phyloP scores from a whole-genome alignment of 2,329 filamentous ascomycete genomes.

The Cadophora sp. region DNA sequence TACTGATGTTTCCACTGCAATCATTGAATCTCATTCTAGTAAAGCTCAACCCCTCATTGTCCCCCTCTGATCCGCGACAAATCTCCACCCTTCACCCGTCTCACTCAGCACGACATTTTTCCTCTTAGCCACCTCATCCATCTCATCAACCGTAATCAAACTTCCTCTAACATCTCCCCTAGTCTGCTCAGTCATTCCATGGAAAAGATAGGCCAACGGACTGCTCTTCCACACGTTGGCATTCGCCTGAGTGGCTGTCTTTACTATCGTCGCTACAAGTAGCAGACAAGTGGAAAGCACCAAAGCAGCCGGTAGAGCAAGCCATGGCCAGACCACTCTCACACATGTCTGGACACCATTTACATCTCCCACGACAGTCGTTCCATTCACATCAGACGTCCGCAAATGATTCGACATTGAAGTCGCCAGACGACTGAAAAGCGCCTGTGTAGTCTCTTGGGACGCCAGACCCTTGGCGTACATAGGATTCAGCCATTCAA shows the following conservation, averaged over 20 bases:
- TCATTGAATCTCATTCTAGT: too few species aligned
- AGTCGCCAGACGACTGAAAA: slow-evolving; percentile 10
- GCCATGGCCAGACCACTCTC: slow-evolving; percentile 11
- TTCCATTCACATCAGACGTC: neutral
- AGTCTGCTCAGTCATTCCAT: neutral
- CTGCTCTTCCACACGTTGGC: slow-evolving; percentile 19
- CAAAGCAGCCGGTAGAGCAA: slow-evolving; percentile 3
- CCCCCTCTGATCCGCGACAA: slow-evolving; percentile 3
- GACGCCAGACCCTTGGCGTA: slow-evolving; percentile 1
- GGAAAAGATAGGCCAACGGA: slow-evolving; percentile 15
- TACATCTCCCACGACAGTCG: neutral
- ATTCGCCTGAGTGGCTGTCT: neutral
- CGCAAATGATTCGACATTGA: slow-evolving; percentile 18
- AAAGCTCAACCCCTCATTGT: too few species aligned
- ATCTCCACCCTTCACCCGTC: slow-evolving; percentile 7
- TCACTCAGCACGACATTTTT: slow-evolving; percentile 3
- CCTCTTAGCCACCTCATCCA: slow-evolving; percentile 2
- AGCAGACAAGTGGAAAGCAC: slow-evolving; percentile 4
- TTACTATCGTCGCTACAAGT: slow-evolving; percentile 7
- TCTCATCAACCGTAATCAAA: slow-evolving; percentile 10
- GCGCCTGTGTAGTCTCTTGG: neutral
- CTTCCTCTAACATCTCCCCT: neutral
- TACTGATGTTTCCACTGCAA: too few species aligned
- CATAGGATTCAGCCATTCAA: slow-evolving; percentile 4
- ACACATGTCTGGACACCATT: slow-evolving; percentile 18